These are phyloP conservation scores for Cystoderma amianthinum DNA, from an alignment of 768 basidiomycete genomes.

Conservation along the genomic window DNA sequence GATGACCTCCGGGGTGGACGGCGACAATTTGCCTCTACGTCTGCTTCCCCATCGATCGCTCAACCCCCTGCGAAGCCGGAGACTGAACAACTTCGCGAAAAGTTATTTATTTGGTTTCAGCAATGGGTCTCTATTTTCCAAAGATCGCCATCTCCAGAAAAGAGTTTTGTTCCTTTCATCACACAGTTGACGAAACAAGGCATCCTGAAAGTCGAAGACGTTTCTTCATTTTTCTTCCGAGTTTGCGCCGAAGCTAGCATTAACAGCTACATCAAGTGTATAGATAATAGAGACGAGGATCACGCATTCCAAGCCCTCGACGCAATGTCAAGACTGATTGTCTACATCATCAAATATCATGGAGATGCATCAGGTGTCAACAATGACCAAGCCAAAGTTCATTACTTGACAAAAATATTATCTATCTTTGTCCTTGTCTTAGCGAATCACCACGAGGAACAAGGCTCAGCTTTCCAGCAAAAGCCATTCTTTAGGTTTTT, in stretches of 20 bases:
- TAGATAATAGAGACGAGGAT: constrained; percentile 64
- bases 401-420: constrained; percentile 94
- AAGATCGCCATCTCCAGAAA: constrained; percentile 84
- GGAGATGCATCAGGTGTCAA: constrained; percentile 91
- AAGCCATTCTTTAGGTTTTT: constrained; percentile 99
- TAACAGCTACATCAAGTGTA: constrained; percentile 75
- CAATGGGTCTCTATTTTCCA: constrained; percentile 97
- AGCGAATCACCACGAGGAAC: constrained; percentile 92
- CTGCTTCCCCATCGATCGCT: constrained; percentile 25
- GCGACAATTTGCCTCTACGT: constrained; percentile 34
- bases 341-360: constrained; percentile 99
- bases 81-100: constrained; percentile 68
- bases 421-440: constrained; percentile 96
- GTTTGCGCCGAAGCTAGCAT: constrained; percentile 95
- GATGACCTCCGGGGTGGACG: constrained; percentile 75
- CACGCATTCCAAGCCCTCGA: constrained; percentile 90
- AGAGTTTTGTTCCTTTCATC: constrained; percentile 93
- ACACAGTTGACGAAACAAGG: constrained; percentile 96
- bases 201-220: constrained; percentile 91
- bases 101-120: constrained; percentile 76
- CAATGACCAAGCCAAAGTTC: constrained; percentile 92
- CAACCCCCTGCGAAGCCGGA: constrained; percentile 58
- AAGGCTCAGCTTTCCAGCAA: constrained; percentile 86
- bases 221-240: constrained; percentile 97
- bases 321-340: constrained; percentile 90